Conservation (phyloP, 139 green algal species). For the Astrephomene gubernaculifera region DNA sequence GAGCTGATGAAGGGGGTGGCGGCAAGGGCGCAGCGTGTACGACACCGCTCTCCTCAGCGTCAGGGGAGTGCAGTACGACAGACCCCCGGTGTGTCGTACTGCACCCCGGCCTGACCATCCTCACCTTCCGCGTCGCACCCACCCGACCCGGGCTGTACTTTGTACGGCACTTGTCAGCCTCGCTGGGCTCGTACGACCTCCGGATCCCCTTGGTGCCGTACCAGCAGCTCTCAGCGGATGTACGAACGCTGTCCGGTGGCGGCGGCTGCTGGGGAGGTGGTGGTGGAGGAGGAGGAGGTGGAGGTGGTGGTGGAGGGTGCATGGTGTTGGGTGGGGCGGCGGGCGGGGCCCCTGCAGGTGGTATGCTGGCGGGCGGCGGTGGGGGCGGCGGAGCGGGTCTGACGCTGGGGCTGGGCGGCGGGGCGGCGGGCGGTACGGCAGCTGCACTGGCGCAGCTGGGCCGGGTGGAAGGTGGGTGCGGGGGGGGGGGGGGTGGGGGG, state of each 20-base stretch:
- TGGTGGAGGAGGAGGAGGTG: not conserved
- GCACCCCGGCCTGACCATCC: not conserved
- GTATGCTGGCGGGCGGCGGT: not conserved
- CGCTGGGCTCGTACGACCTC: constrained; percentile 26
- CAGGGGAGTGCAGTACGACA: no score
- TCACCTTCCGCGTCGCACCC: constrained; percentile 28
- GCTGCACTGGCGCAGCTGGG: constrained; percentile 17
- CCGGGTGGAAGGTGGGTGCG: not conserved
- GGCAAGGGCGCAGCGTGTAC: no score
- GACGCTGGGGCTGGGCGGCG: not conserved
- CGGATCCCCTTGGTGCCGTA: constrained; percentile 14
- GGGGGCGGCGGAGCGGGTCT: not conserved
- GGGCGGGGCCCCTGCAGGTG: no score
- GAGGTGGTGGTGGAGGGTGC: not conserved
- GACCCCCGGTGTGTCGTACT: not conserved
- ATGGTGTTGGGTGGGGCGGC: not conserved
- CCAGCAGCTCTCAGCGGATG: not conserved
- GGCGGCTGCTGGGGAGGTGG: not conserved
- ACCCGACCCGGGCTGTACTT: constrained; percentile 27
- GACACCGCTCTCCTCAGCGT: no score
- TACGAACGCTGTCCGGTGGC: not conserved
- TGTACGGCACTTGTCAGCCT: constrained; percentile 1
- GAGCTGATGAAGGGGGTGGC: no score
- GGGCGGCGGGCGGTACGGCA: not conserved
- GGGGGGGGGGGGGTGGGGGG: no score